phyloP scores from a whole-genome alignment of 2,329 filamentous ascomycete genomes.

The Aspergillus sp. region DNA sequence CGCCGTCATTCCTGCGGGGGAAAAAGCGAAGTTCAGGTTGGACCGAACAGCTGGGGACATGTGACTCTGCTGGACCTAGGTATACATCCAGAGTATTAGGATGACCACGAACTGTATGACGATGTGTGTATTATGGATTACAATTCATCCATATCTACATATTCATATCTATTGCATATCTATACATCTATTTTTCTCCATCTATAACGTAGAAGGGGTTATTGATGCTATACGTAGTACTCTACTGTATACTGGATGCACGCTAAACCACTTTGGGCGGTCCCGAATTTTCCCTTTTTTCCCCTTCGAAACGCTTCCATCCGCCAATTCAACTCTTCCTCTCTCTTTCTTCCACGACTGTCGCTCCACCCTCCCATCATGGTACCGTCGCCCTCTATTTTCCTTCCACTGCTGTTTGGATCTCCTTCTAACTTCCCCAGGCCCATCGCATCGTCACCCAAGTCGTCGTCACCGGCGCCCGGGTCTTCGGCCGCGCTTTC shows the following conservation, averaged over 20 bases:
- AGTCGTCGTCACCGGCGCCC: constrained; percentile 84
- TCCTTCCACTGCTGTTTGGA: neutral
- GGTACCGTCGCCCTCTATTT: neutral
- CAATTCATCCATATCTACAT: no score
- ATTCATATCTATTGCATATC: no score
- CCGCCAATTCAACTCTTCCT: constrained; percentile 2
- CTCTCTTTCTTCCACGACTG: neutral
- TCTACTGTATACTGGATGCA: no score
- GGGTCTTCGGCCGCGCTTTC: constrained; percentile 91
- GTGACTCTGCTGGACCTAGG: neutral
- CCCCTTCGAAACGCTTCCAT: constrained; percentile 13
- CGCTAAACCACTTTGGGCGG: no score
- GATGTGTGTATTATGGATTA: no score
- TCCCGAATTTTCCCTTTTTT: constrained; percentile 21
- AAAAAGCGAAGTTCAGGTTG: neutral
- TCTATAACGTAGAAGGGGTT: no score
- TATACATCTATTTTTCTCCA: no score
- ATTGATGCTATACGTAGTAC: no score
- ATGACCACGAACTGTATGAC: no score
- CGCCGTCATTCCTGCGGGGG: constrained; percentile 4
- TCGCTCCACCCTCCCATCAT: neutral
- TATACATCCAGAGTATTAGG: no score
- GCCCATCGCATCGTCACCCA: constrained; percentile 93
- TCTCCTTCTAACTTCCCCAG: constrained; percentile 46
- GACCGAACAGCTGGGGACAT: neutral